Evolutionary conservation across 768 basidiomycete species (phyloP), one percentile per base, ranked within the genome.

Genomic region (Leucocoprinus sp.): DNA sequence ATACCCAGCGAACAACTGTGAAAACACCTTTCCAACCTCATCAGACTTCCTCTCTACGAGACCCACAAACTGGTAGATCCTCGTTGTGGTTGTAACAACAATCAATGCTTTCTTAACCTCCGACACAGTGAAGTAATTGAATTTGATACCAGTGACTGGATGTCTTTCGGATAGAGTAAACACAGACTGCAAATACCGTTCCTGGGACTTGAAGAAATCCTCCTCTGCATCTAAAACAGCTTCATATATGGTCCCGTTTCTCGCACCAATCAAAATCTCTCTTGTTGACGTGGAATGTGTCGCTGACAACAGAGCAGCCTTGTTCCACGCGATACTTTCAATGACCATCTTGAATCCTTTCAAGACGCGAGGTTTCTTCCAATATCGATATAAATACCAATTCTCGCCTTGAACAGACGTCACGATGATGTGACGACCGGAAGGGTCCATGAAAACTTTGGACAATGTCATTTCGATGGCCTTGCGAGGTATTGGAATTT

Each of bases 291-390:
- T 83, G 15, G 80, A 70, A 59, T 83, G 72, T 8, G 80, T 67
- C 0, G 82, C 72, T 6, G 83, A 74, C 29, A 84, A 65, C 37
- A 83, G 58, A 40, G 76, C 73, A 42, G 77, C 58, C 62, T 78
- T 84, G 55, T 91, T 93, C 95, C 95, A 98, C 0, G 89, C 89
- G 31, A 98, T 70, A 51, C 88, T 84, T 61, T 93, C 89, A 52
- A 98, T 84, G 56, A 88, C 73, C 70, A 90, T 82, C 60, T 88
- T 84, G 63, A 93, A 84, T 6, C 71, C 67, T 57, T 88, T 84
- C 43, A 98, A 68, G 35, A 74, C 82, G 35, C 78, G 75, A 0
- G 90, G 84, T 56, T 92, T 89, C 68, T 85, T 86, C 78, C 83
- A 84, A 7, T 76, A 73, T 43, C 76, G 72, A 56, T 80, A 92